phyloP scores from a whole-genome alignment of 2,329 filamentous ascomycete species.

The Keithomyces neogunnii region DNA sequence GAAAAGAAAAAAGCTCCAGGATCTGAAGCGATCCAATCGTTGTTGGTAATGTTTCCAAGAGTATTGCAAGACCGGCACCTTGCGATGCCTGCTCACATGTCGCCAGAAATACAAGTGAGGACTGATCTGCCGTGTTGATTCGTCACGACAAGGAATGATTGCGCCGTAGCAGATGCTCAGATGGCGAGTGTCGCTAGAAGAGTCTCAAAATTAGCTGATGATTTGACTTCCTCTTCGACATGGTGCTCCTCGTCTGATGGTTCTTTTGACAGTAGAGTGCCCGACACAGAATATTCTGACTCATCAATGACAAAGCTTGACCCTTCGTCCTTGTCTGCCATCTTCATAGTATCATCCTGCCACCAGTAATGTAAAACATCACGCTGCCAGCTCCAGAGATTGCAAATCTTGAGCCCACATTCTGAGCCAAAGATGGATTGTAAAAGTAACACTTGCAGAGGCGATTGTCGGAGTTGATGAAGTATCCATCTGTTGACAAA shows the following conservation, averaged over 20 bases:
- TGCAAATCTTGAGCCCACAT: conserved; percentile 22
- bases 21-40: not conserved
- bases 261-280: conserved; percentile 13
- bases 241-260: conserved; percentile 17
- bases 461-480: conserved; percentile 38
- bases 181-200: too few relatives aligned
- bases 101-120: too few relatives aligned
- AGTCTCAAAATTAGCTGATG: not conserved
- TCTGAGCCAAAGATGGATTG: conserved; percentile 23
- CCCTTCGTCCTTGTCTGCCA: conserved; percentile 8
- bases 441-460: conserved; percentile 35
- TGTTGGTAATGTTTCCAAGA: too few relatives aligned
- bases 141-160: too few relatives aligned
- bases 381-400: conserved; percentile 26
- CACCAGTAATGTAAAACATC: conserved; percentile 31
- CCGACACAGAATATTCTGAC: conserved; percentile 15
- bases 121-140: too few relatives aligned
- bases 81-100: too few relatives aligned
- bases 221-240: conserved; percentile 5
- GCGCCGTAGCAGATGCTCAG: too few relatives aligned
- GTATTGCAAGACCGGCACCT: too few relatives aligned
- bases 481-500: conserved; percentile 45
- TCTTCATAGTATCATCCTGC: conserved; percentile 17
- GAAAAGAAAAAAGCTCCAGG: not conserved
- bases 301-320: conserved; percentile 12